phyloP scores from a whole-genome alignment of 768 basidiomycete genomes.

The Gyrodon lividus region DNA sequence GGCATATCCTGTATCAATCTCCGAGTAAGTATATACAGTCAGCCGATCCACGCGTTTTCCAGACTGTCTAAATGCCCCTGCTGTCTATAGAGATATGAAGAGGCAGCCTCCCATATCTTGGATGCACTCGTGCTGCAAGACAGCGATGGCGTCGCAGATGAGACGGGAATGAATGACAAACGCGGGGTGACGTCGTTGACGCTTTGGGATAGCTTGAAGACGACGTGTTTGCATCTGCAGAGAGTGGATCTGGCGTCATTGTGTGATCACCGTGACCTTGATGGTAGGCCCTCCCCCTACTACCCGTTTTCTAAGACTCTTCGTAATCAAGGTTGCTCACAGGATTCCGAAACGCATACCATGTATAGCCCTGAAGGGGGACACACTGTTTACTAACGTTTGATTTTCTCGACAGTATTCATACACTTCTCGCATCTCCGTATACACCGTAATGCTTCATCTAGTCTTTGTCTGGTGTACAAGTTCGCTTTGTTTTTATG shows the following conservation, averaged over 20 bases:
- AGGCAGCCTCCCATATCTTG: constrained; percentile 83
- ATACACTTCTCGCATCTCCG: not conserved
- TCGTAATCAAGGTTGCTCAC: not conserved
- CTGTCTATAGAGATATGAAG: constrained; percentile 66
- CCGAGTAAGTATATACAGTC: constrained; percentile 46
- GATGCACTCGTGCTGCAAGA: constrained; percentile 91
- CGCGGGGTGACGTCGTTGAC: constrained; percentile 75
- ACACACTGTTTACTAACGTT: not conserved
- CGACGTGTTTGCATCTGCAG: constrained; percentile 78
- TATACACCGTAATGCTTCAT: not conserved
- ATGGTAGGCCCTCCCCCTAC: constrained; percentile 38
- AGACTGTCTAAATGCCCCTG: not conserved
- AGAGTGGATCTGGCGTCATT: constrained; percentile 72
- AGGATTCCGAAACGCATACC: constrained; percentile 12
- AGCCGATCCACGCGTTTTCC: not conserved
- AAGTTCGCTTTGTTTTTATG: not conserved
- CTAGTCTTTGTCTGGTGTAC: not conserved
- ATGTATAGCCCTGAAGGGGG: not conserved
- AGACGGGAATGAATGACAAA: constrained; percentile 41
- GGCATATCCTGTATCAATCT: constrained; percentile 92
- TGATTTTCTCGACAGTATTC: not conserved
- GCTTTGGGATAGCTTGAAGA: constrained; percentile 88
- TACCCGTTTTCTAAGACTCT: not conserved
- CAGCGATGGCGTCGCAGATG: constrained; percentile 66
- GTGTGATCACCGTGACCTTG: constrained; percentile 72